phyloP scores from a whole-genome alignment of 805 yeast genomes.

The Clavispora vitiphila region DNA sequence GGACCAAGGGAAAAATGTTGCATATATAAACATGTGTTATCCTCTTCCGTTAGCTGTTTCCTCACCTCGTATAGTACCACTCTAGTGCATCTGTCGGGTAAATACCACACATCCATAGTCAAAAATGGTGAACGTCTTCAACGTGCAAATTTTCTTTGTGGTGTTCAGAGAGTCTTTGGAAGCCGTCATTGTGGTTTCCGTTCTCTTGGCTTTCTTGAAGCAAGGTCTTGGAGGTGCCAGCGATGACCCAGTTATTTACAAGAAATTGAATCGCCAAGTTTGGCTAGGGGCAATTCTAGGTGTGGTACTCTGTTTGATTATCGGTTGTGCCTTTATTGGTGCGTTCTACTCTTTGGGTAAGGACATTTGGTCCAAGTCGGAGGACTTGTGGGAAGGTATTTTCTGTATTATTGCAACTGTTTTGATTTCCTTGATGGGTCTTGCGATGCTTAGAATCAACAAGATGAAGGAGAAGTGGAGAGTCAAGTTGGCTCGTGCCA shows the following conservation, averaged over 20 bases:
- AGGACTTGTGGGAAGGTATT: conserved; percentile 96
- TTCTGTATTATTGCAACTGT: conserved; percentile 87
- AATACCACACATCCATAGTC: background rate
- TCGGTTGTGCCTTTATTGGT: conserved; percentile 94
- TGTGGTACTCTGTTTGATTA: conserved; percentile 66
- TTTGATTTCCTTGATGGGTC: conserved; percentile 89
- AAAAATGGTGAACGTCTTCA: conserved; percentile 53
- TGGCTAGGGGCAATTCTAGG: conserved; percentile 82
- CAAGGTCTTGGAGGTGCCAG: conserved; percentile 67
- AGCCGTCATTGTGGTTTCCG: conserved; percentile 89
- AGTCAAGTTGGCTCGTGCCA: conserved; percentile 82
- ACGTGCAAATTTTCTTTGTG: conserved; percentile 76
- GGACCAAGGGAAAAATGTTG: too few relatives aligned
- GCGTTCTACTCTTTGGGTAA: conserved; percentile 76
- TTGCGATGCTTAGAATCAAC: conserved; percentile 92
- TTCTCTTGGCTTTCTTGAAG: conserved; percentile 82
- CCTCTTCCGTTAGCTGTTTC: too few relatives aligned
- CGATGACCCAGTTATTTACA: conserved; percentile 48
- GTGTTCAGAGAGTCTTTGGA: conserved; percentile 92
- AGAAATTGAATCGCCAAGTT: conserved; percentile 64
- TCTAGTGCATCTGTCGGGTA: background rate
- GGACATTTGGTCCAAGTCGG: conserved; percentile 83
- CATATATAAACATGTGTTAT: background rate
- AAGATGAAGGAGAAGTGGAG: conserved; percentile 98
- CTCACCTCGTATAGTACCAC: background rate